Percentiles rank a stretch among this genome's conserved stretches.
Conservation (phyloP, 805 yeast genomes). For the Nakazawaea ishiwadae region DNA sequence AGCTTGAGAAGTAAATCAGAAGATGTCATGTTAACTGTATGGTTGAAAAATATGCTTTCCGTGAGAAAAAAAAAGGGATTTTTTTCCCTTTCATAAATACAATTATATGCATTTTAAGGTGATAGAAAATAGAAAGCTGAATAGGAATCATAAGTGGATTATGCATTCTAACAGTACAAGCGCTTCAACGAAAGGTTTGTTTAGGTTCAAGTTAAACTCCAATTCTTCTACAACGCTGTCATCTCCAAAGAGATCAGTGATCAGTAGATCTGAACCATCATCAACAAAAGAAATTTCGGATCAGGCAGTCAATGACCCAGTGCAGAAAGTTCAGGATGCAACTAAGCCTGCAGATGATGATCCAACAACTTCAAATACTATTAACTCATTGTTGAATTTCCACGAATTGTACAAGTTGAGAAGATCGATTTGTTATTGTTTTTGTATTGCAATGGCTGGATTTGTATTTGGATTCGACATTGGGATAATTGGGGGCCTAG, state of each 20-base stretch:
- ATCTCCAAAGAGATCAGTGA: neutral
- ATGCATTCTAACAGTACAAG: slow-evolving; percentile 8
- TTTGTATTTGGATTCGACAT: slow-evolving; percentile 31
- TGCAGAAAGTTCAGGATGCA: neutral
- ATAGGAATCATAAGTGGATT: too few species aligned
- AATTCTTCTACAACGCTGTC: neutral
- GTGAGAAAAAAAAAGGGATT: too few species aligned
- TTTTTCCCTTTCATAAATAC: too few species aligned
- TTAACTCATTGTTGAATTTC: slow-evolving; percentile 7
- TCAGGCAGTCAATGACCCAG: neutral
- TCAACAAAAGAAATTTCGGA: too few species aligned
- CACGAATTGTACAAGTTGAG: slow-evolving; percentile 10
- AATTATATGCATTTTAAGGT: too few species aligned
- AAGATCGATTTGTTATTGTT: slow-evolving; percentile 17
- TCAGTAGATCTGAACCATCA: too few species aligned
- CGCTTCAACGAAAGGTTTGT: slow-evolving; percentile 6
- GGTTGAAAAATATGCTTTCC: too few species aligned
- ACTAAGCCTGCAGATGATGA: neutral
- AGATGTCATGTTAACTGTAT: too few species aligned
- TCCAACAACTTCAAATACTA: slow-evolving; percentile 1
- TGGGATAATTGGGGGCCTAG: slow-evolving; percentile 30
- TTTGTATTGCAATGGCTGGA: slow-evolving; percentile 27
- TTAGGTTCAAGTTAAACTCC: neutral
- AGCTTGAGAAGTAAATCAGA: too few species aligned
- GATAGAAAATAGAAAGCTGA: too few species aligned